Percentiles rank a stretch among this genome's conserved stretches.
Conservation (phyloP, 2,329 filamentous ascomycete species). For the Fusarium paranaense region DNA sequence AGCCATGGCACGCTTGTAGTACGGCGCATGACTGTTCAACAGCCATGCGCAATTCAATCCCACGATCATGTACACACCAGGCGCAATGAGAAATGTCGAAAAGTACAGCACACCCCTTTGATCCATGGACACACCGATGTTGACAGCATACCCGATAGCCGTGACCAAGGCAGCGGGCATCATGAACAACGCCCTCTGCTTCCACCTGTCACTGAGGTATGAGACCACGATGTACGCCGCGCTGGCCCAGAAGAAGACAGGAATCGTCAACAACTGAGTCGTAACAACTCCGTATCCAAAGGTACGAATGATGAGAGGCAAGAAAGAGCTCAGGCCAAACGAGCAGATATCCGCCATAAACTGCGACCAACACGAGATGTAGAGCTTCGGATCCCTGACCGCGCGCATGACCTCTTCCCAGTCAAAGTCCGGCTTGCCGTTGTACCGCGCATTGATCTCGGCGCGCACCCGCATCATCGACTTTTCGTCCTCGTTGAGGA, state of each 20-base stretch:
- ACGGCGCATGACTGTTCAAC: not conserved
- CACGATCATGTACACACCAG: not conserved
- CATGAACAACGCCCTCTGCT: not conserved
- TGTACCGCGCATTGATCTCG: conserved; percentile 1
- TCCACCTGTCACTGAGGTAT: not conserved
- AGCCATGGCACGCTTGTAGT: not conserved
- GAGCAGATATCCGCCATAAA: conserved; percentile 11
- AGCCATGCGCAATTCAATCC: not conserved
- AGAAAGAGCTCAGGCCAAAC: conserved; percentile 21
- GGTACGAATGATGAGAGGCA: conserved; percentile 19
- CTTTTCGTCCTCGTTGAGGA: conserved; percentile 54
- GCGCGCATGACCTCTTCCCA: conserved; percentile 11
- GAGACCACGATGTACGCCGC: not conserved
- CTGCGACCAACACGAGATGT: not conserved
- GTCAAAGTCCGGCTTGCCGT: not conserved
- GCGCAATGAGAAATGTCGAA: not conserved
- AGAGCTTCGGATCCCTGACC: conserved; percentile 3
- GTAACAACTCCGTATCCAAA: conserved; percentile 2
- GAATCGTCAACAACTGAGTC: not conserved
- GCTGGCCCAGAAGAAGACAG: not conserved
- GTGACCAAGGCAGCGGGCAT: not conserved
- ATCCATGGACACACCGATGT: not conserved
- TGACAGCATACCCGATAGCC: not conserved
- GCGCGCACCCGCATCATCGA: conserved; percentile 1
- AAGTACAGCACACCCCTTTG: not conserved